Conservation (phyloP, 805 yeast genomes). For the Wickerhamiella dianesei region DNA sequence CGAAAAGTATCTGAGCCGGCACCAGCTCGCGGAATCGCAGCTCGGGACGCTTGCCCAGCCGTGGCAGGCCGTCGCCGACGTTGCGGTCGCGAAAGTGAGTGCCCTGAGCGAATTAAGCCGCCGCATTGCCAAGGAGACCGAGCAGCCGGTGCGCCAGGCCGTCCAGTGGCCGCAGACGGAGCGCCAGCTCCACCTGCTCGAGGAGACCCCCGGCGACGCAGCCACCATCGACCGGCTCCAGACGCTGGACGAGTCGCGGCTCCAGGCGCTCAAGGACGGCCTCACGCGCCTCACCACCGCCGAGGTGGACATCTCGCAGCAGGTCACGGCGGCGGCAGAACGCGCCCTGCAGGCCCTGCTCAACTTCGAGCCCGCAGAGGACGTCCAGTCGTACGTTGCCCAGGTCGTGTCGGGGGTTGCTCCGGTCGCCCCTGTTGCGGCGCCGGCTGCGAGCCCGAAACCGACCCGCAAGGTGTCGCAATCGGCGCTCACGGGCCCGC, state of each 20-base stretch:
- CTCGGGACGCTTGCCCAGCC: slow-evolving; percentile 23
- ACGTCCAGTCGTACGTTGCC: slow-evolving; percentile 42
- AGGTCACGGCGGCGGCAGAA: slow-evolving; percentile 41
- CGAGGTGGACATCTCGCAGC: slow-evolving; percentile 38
- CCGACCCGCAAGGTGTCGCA: neutral
- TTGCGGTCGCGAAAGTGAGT: slow-evolving; percentile 23
- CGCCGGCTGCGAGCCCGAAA: neutral
- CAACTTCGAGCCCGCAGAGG: slow-evolving; percentile 47
- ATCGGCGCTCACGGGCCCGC: neutral
- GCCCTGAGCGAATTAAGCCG: slow-evolving; percentile 24
- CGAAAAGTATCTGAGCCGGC: slow-evolving; percentile 20
- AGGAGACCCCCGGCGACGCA: slow-evolving; percentile 23
- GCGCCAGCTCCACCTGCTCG: slow-evolving; percentile 5
- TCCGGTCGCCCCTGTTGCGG: slow-evolving; percentile 2
- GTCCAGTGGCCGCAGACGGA: slow-evolving; percentile 27
- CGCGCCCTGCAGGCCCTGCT: slow-evolving; percentile 50
- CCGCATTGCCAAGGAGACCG: slow-evolving; percentile 28
- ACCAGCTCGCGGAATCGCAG: slow-evolving; percentile 12
- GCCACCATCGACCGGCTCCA: slow-evolving; percentile 41
- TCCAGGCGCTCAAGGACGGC: slow-evolving; percentile 48
- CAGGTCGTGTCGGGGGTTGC: slow-evolving; percentile 20
- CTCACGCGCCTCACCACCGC: slow-evolving; percentile 54
- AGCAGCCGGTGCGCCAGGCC: slow-evolving; percentile 30
- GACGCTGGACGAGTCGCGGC: slow-evolving; percentile 33
- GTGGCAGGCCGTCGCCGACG: slow-evolving; percentile 18